Base-by-base conservation (phyloP, 306 rosid genomes). In the Castanospermum australe region DNA sequence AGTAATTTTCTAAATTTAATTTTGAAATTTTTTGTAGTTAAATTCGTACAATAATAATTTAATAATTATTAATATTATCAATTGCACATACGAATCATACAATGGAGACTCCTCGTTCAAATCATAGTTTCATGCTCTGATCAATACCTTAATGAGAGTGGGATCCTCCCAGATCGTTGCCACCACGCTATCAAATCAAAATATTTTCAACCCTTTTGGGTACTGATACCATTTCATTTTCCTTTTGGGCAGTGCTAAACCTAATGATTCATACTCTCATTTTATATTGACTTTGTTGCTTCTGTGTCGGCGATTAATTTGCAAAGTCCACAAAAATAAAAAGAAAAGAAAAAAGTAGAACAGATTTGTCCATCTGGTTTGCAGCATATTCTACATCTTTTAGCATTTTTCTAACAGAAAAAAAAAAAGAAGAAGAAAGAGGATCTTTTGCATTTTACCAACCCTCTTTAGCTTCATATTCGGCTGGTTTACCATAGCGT, bases 211-310 rank as follows among this genome's bases (percentile, higher is more conserved):
- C 25, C 64, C 56, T 38, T 66, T 44, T 13, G 38, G 24, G 38
- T 22, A 75, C 45, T 47, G 67, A 41, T 41, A 42, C 47, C 36
- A 35, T n/a, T 21, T 2, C 17, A 18, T 12, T 7, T 62, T 33
- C 15, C 18, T 33, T 10, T 12, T 18, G 0, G 2, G 6, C 4
- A 13, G 9, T 15, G 60, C 9, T 61, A 62, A 54, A 36, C 83
- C 51, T 72, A 50, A 83, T 83, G 18, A 86, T 79, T 79, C 12
- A 9, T 79, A 17, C 41, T 24, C 14, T 24, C 39, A 21, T 47
- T 67, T 59, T 69, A 55, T 20, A 47, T 83, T 83, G 87, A 87
- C 79, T 61, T 57, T 51, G 80, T 1, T 79, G 70, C 30, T 44
- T 33, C 17, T 11, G 3, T 76, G 73, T 84, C 76, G 77, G 69